phyloP scores from a whole-genome alignment of 2,329 filamentous ascomycete genomes.

The Alternaria solani region DNA sequence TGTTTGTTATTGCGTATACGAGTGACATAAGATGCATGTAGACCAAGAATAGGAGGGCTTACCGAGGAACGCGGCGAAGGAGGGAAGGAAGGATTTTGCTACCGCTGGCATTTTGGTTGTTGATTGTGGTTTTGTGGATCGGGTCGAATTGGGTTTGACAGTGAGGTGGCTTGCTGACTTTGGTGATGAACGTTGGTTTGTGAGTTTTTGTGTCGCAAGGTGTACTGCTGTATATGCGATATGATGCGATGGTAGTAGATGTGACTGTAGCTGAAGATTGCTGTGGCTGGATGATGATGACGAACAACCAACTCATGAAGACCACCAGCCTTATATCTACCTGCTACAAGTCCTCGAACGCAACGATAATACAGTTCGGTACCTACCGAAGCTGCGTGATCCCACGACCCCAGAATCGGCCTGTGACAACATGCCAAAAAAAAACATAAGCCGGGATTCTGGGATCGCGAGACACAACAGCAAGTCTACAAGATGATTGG shows the following conservation, averaged over 20 bases:
- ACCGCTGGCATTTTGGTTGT: conserved; percentile 38
- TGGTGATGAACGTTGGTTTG: neutral
- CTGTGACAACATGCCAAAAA: neutral
- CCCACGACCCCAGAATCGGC: neutral
- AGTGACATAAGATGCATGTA: neutral
- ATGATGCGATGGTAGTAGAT: neutral
- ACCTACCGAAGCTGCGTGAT: neutral
- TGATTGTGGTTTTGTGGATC: neutral
- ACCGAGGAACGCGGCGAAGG: conserved; percentile 46
- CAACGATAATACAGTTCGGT: neutral
- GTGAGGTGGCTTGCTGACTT: neutral
- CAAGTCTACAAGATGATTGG: neutral
- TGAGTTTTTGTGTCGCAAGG: neutral
- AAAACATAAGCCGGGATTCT: neutral
- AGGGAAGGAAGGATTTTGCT: conserved; percentile 44
- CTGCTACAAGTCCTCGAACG: neutral
- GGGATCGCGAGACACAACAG: neutral
- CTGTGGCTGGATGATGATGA: neutral
- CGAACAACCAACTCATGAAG: neutral
- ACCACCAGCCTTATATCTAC: neutral
- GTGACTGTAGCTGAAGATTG: neutral
- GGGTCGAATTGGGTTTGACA: neutral
- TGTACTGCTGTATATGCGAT: neutral
- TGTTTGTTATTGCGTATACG: neutral
- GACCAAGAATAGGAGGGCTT: neutral